Percentiles rank a stretch among this genome's conserved stretches.
Evolutionary conservation across 1,139 yeast genomes (phyloP).

Genomic region (Lipomyces yarrowii): DNA sequence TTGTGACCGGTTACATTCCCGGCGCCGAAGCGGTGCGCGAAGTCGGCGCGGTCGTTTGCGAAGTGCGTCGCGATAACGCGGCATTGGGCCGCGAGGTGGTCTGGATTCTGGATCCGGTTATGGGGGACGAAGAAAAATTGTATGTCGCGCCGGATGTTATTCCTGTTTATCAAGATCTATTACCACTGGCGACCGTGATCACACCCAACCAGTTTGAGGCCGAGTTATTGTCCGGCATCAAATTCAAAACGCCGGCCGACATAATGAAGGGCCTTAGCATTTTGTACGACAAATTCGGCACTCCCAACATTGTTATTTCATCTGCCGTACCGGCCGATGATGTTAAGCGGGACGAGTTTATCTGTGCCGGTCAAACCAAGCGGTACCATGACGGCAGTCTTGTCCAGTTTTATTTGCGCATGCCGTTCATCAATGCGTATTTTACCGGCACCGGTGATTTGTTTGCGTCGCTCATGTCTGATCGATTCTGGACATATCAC

Average conservation of each 20-base stretch:
- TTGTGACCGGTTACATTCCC: slow-evolving; percentile 76
- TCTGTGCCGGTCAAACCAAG: slow-evolving; percentile 57
- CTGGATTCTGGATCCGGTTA: slow-evolving; percentile 87
- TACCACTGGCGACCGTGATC: slow-evolving; percentile 59
- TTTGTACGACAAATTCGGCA: slow-evolving; percentile 50
- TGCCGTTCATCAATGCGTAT: slow-evolving; percentile 65
- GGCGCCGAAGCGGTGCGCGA: slow-evolving; percentile 55
- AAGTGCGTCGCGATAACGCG: slow-evolving; percentile 34
- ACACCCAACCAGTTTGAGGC: slow-evolving; percentile 94
- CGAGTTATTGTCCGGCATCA: slow-evolving; percentile 60
- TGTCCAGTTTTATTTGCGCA: slow-evolving; percentile 48
- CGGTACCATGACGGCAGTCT: slow-evolving; percentile 27
- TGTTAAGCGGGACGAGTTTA: slow-evolving; percentile 41
- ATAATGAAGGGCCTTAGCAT: slow-evolving; percentile 41
- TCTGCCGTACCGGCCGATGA: slow-evolving; percentile 47
- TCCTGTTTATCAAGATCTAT: slow-evolving; percentile 61
- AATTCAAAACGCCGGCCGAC: slow-evolving; percentile 44
- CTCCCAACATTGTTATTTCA: slow-evolving; percentile 70
- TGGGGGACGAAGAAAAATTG: slow-evolving; percentile 87
- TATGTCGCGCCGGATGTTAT: slow-evolving; percentile 77
- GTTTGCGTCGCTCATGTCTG: slow-evolving; percentile 75
- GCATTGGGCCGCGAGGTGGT: slow-evolving; percentile 35
- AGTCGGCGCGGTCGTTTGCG: slow-evolving; percentile 51
- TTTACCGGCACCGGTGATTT: slow-evolving; percentile 95
- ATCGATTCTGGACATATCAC: slow-evolving; percentile 51